Base-by-base conservation (phyloP, 2,329 filamentous ascomycete genomes). In the Trichocomaceae sp. region DNA sequence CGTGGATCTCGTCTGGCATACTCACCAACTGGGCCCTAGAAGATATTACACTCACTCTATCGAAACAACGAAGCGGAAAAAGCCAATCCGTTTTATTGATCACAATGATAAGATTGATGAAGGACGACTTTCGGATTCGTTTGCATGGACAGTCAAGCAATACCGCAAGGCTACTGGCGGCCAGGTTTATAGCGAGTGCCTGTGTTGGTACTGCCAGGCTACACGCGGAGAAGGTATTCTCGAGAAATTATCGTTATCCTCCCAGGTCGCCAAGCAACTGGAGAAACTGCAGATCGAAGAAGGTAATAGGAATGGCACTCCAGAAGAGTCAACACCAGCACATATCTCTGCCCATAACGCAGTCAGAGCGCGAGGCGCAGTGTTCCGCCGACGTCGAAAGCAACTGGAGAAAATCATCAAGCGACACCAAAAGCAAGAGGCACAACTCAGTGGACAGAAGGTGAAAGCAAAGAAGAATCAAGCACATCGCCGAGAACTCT, bases 301-400 rank as follows among this genome's bases (percentile, higher is more conserved):
- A 26, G 23, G n/a, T n/a, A n/a, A n/a, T n/a, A 7, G n/a, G 9
- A 41, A 26, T 29, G 17, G 19, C 22, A 22, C 33, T 17, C 6
- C 31, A 6, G 23, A 44, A n/a, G 22, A 41, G n/a, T 31, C 10
- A 35, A 12, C 29, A 5, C 33, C 33, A 10, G 22, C 52, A 12
- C 46, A 54, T 37, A 54, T 54, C 12, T 54, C 52, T 42, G 5
- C 37, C 8, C 52, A 54, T 9, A 54, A 54, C 29, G 45, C 48
- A n/a, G 23, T 51, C 2, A 79, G 55, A 79, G 69, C 59, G 75
- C 81, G 59, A 90, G 49, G 39, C 5, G 10, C 9, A 19, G 37
- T 44, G 7, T 9, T 1, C 1, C 15, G n/a, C 7, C 6, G 22
- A 4, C 19, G 23, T 12, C 22, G 49, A 23, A 44, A 51, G n/a